Evolutionary conservation across 2,329 filamentous ascomycete genomes (phyloP).

Genomic region (Torrubiellomyces zombiae): DNA sequence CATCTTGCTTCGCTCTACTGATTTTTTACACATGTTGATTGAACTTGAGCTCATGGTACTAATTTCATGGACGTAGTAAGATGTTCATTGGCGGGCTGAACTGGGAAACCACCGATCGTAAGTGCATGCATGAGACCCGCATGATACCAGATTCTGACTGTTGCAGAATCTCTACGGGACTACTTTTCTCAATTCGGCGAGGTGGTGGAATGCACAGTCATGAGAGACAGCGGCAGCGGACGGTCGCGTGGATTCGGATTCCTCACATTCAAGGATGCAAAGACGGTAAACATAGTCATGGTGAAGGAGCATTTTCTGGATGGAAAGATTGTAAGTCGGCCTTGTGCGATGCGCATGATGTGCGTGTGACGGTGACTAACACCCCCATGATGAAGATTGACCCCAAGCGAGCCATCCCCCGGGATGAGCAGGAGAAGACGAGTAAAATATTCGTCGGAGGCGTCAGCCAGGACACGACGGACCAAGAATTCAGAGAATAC

Average conservation of each 20-base stretch:
- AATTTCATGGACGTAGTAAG: conserved; percentile 67
- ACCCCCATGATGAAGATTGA: conserved; percentile 85
- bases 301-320: conserved; percentile 98
- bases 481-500: conserved; percentile 90
- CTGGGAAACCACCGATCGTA: conserved; percentile 98
- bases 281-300: conserved; percentile 98
- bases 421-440: conserved; percentile 95
- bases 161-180: conserved; percentile 76
- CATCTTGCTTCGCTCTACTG: too few species aligned
- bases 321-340: conserved; percentile 78
- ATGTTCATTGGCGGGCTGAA: conserved; percentile 99
- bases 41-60: too few species aligned
- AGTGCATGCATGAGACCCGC: conserved; percentile 19
- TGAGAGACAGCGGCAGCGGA: conserved; percentile 88
- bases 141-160: conserved; percentile 4
- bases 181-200: conserved; percentile 98
- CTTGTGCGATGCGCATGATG: too few species aligned
- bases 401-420: conserved; percentile 89
- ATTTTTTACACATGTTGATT: too few species aligned
- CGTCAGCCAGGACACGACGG: conserved; percentile 91
- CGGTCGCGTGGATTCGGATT: conserved; percentile 94
- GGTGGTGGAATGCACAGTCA: conserved; percentile 96
- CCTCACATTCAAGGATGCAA: conserved; percentile 91
- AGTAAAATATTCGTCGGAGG: conserved; percentile 98
- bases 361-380: too few species aligned